Conservation (phyloP, 2,329 filamentous ascomycete species). For the Hypoxylon rubiginosum region DNA sequence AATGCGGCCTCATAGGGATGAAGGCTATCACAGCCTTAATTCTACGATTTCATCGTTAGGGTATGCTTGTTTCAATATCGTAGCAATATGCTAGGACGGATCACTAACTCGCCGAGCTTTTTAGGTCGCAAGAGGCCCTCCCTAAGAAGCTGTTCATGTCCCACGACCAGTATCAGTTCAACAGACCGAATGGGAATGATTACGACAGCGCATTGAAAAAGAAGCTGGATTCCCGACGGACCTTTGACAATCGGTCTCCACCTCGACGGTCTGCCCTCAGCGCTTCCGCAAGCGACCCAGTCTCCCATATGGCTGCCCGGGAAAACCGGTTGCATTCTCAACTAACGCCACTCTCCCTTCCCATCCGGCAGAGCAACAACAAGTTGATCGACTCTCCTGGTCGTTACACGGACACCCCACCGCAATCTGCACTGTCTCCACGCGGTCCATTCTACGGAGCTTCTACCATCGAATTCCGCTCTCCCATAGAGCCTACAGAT, state of each 20-base stretch:
- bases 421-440: constrained; percentile 64
- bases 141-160: constrained; percentile 63
- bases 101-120: constrained; percentile 41
- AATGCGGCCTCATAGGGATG: constrained; percentile 48
- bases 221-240: constrained; percentile 65
- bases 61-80: constrained; percentile 38
- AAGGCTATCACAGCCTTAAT: constrained; percentile 53
- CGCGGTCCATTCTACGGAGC: constrained; percentile 59
- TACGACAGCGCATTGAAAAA: constrained; percentile 67
- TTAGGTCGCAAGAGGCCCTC: constrained; percentile 60
- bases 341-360: constrained; percentile 62
- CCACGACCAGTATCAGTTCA: constrained; percentile 64
- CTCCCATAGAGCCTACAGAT: constrained; percentile 60
- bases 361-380: constrained; percentile 59
- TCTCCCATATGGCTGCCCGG: constrained; percentile 54
- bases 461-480: constrained; percentile 58
- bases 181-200: constrained; percentile 56
- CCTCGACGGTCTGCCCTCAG: constrained; percentile 60
- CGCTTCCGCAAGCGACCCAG: constrained; percentile 57
- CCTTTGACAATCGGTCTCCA: constrained; percentile 60
- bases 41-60: constrained; percentile 50
- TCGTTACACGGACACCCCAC: constrained; percentile 61
- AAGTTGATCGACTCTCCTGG: constrained; percentile 60
- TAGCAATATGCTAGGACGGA: constrained; percentile 3
- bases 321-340: constrained; percentile 54